phyloP scores from a whole-genome alignment of 148 eudicot species.

The Agrostemma githago region DNA sequence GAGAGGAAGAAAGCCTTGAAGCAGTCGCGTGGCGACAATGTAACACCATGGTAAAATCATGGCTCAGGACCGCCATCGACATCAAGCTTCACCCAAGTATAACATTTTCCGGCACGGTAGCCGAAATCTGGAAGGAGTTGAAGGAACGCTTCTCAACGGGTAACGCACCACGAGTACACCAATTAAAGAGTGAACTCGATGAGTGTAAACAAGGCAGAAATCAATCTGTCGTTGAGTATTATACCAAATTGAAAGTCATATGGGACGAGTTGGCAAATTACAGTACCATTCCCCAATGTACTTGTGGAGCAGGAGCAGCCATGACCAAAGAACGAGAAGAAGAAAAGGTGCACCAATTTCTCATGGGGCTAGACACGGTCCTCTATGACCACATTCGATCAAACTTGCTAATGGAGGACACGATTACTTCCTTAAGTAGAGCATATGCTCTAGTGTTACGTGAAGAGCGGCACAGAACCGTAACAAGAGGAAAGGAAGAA shows the following conservation, averaged over 20 bases:
- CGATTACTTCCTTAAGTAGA: neutral
- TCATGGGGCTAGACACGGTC: neutral
- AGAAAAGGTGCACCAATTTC: neutral
- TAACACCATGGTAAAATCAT: neutral
- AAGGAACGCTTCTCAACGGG: neutral
- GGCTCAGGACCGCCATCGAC: neutral
- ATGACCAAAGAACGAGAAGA: neutral
- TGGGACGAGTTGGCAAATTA: slow-evolving; percentile 5
- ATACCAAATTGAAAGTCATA: neutral
- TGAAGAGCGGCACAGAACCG: neutral
- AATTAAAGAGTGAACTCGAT: neutral
- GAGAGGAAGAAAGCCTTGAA: no score
- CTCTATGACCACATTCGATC: neutral
- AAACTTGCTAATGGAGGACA: neutral
- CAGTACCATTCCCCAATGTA: neutral
- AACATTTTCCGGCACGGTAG: neutral
- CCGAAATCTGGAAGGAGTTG: neutral
- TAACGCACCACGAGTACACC: neutral
- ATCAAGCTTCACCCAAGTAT: neutral
- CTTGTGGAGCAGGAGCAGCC: neutral
- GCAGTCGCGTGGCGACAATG: neutral
- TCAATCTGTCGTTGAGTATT: neutral
- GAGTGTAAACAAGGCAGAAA: neutral
- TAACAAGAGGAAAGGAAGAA: neutral
- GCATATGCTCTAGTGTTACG: neutral